phyloP scores from a whole-genome alignment of 805 yeast species.

The Yarrowia porcina region DNA sequence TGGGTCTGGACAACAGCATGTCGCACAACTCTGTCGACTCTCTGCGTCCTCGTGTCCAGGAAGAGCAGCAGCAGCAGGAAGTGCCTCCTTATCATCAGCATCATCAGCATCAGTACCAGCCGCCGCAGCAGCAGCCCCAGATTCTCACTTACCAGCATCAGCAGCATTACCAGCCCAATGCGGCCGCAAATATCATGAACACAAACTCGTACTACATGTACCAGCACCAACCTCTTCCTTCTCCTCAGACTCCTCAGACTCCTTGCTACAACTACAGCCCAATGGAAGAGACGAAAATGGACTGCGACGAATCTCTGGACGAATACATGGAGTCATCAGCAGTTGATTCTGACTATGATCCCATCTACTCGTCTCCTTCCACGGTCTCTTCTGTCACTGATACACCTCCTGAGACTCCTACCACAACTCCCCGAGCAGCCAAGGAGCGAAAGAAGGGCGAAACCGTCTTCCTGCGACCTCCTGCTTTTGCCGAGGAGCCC shows the following conservation, averaged over 20 bases:
- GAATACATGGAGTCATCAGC: not conserved
- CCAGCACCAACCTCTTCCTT: not conserved
- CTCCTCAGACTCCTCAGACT: not conserved
- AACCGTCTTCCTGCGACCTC: conserved; percentile 30
- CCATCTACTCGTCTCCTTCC: not conserved
- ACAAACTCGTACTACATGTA: conserved; percentile 16
- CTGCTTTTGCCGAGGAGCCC: conserved; percentile 31
- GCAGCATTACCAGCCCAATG: not conserved
- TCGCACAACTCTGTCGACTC: not conserved
- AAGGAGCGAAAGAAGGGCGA: conserved; percentile 30
- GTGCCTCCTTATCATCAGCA: not conserved
- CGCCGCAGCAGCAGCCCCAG: not conserved
- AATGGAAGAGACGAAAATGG: not conserved
- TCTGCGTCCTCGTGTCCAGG: not conserved
- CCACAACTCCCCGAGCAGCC: not conserved
- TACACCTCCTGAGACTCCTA: not conserved
- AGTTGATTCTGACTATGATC: not conserved
- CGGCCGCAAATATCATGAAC: not conserved
- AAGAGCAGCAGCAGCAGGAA: not conserved
- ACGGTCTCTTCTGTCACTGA: not conserved
- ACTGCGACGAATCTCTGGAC: not conserved
- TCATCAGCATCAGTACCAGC: not conserved
- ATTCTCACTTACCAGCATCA: conserved; percentile 2
- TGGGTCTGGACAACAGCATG: not conserved
- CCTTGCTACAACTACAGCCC: conserved; percentile 4